Conservation (phyloP, 169 alveolate genomes). For the Plasmodium inui region DNA sequence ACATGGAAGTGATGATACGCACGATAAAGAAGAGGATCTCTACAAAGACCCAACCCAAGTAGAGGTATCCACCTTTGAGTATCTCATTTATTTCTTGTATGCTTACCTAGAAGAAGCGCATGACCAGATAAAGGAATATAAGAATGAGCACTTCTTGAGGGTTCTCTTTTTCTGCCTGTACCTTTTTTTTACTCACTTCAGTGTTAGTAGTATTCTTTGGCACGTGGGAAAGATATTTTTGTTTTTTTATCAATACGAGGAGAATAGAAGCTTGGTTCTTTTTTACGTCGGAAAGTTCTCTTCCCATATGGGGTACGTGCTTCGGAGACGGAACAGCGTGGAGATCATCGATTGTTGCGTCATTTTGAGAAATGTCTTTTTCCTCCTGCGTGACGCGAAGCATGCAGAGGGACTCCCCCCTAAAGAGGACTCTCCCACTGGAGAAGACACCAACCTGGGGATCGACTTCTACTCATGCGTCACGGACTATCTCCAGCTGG, state of each 20-base stretch:
- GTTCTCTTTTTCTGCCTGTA: constrained; percentile 44
- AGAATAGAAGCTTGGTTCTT: background rate
- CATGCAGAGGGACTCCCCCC: background rate
- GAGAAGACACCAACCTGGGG: background rate
- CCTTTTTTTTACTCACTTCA: constrained; percentile 31
- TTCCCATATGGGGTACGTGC: constrained; percentile 5
- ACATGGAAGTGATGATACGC: background rate
- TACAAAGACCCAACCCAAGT: background rate
- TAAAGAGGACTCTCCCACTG: background rate
- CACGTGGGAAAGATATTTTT: constrained; percentile 36
- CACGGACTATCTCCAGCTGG: background rate
- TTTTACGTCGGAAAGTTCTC: constrained; percentile 1
- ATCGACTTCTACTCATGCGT: background rate
- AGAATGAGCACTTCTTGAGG: constrained; percentile 12
- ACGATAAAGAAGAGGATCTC: background rate
- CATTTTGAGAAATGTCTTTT: constrained; percentile 1
- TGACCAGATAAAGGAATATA: constrained; percentile 55
- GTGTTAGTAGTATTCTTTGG: constrained; percentile 55
- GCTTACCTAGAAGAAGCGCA: constrained; percentile 44
- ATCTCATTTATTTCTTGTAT: constrained; percentile 27
- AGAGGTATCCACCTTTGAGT: constrained; percentile 14
- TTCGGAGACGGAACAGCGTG: constrained; percentile 10
- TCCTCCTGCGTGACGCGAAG: background rate
- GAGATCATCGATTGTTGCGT: constrained; percentile 17
- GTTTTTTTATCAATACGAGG: constrained; percentile 24